Percentiles rank a stretch among this genome's conserved stretches.
Evolutionary conservation across 768 basidiomycete species (phyloP).

Genomic region (Serendipita sp.): DNA sequence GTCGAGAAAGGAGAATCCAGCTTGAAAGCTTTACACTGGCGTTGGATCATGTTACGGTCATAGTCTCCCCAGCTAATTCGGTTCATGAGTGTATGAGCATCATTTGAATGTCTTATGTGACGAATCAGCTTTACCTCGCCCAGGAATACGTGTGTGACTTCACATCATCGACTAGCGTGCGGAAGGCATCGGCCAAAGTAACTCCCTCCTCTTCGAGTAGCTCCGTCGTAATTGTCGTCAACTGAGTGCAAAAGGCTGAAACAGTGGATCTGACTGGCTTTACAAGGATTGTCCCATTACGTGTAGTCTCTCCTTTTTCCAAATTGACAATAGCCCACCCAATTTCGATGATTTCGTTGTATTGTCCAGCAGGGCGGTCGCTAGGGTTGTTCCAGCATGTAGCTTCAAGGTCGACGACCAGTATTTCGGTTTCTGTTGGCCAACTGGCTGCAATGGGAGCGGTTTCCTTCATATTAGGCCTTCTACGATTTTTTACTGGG

Average conservation of each 20-base stretch:
- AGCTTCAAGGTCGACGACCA: not conserved
- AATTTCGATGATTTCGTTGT: slow-evolving; percentile 1
- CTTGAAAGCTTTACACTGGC: not conserved
- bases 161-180: not conserved
- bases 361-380: not conserved
- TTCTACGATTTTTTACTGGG: not conserved
- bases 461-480: not conserved
- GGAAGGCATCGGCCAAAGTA: not conserved
- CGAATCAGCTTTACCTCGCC: not conserved
- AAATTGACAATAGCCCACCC: slow-evolving; percentile 1
- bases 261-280: not conserved
- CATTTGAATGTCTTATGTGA: too few relatives aligned
- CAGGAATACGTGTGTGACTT: not conserved
- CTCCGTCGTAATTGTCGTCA: slow-evolving; percentile 1
- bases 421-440: not conserved
- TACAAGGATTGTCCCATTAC: not conserved
- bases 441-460: not conserved
- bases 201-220: not conserved
- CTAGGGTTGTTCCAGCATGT: not conserved
- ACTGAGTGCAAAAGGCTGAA: not conserved
- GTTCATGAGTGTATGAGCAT: not conserved
- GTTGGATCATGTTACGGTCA: not conserved
- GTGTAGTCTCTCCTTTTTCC: not conserved
- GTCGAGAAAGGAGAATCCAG: not conserved
- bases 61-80: slow-evolving; percentile 1